Percentiles rank a stretch among this genome's conserved stretches.
Evolutionary conservation across 1,284 basidiomycete species (phyloP).

Genomic region (Microbotryum silenes-acaulis): DNA sequence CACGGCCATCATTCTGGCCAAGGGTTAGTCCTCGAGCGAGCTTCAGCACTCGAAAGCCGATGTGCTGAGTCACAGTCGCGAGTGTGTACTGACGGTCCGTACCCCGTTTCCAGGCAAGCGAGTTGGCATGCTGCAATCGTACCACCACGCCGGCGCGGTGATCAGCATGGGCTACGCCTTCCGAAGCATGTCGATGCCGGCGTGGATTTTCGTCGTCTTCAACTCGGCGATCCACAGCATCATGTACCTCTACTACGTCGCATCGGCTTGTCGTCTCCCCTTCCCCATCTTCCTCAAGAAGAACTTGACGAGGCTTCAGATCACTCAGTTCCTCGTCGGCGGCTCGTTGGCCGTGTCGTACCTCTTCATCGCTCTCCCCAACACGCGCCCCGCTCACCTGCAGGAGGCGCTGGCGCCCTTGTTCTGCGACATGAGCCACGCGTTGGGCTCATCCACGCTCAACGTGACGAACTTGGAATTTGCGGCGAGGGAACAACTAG

Average conservation of each 20-base stretch:
- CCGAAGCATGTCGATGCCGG: constrained; percentile 35
- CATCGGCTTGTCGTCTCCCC: constrained; percentile 36
- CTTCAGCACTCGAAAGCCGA: constrained; percentile 16
- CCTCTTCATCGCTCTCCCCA: constrained; percentile 29
- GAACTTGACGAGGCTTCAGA: constrained; percentile 24
- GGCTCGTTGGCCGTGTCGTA: constrained; percentile 26
- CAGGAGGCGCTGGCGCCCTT: not conserved
- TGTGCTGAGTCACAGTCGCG: not conserved
- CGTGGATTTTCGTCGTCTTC: constrained; percentile 28
- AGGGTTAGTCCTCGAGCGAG: constrained; percentile 38
- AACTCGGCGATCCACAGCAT: constrained; percentile 34
- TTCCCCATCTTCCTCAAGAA: constrained; percentile 38
- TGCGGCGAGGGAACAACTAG: not conserved
- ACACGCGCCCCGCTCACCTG: constrained; percentile 4
- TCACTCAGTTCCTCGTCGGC: constrained; percentile 29
- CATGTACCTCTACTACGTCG: constrained; percentile 39
- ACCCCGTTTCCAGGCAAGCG: not conserved
- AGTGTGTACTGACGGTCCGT: not conserved
- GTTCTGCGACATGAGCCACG: not conserved
- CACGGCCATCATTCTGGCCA: constrained; percentile 39
- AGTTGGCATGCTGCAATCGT: constrained; percentile 17
- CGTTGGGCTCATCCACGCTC: not conserved
- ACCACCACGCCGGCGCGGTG: constrained; percentile 25
- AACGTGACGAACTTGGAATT: not conserved
- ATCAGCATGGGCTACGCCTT: constrained; percentile 39